Evolutionary conservation across 257 asterid species (phyloP).

Genomic region (Solanum piurae): DNA sequence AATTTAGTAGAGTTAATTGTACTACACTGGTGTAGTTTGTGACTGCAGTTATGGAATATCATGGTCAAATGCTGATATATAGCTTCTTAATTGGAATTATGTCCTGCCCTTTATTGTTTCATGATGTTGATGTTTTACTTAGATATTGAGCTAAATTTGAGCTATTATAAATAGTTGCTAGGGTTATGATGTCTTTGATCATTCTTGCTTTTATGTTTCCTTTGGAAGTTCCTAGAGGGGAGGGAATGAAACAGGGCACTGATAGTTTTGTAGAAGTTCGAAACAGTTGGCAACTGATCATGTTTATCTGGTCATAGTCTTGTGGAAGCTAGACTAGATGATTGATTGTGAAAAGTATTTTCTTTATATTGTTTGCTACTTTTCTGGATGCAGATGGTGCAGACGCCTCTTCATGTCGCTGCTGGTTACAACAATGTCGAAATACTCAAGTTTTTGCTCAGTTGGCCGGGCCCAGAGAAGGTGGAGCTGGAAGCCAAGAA

Average conservation of each 20-base stretch:
- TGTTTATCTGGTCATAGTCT: neutral
- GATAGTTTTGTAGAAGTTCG: neutral
- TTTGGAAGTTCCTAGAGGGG: neutral
- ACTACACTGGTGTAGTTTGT: neutral
- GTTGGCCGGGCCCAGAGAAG: slow-evolving; percentile 67
- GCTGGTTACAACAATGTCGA: slow-evolving; percentile 86
- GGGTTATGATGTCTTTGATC: neutral
- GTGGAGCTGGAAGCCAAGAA: slow-evolving; percentile 85
- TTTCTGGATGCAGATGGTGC: slow-evolving; percentile 60
- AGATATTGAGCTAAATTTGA: neutral
- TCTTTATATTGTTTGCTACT: neutral
- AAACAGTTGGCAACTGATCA: neutral
- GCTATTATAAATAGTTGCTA: neutral
- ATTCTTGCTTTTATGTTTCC: neutral
- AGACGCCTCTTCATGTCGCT: slow-evolving; percentile 95
- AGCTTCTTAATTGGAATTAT: neutral
- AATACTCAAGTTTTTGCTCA: slow-evolving; percentile 62
- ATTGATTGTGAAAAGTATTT: neutral
- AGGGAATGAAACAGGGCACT: neutral
- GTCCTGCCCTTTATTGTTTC: neutral
- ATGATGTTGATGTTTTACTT: neutral
- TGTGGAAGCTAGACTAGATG: neutral
- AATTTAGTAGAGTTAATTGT: neutral
- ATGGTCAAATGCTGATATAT: neutral
- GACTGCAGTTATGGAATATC: neutral